phyloP scores from a whole-genome alignment of 768 basidiomycete species.

The Agaricus blazei region DNA sequence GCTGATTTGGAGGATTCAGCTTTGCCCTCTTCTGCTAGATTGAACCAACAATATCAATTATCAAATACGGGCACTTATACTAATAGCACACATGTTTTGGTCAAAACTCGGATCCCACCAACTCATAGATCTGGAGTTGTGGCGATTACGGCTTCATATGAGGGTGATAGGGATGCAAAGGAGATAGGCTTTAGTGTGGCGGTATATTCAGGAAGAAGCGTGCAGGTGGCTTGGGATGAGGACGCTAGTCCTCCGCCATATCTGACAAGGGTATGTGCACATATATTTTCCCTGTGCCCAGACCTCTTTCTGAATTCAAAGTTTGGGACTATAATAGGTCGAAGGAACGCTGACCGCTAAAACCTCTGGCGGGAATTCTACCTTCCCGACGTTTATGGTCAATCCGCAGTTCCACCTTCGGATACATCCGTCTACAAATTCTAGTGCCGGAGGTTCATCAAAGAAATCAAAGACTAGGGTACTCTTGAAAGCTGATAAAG shows the following conservation, averaged over 20 bases:
- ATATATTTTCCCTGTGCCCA: background rate
- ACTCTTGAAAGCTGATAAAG: slow-evolving; percentile 51
- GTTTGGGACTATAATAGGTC: slow-evolving; percentile 33
- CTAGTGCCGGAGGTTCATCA: slow-evolving; percentile 1
- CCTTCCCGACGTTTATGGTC: slow-evolving; percentile 74
- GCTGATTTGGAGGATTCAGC: slow-evolving; percentile 43
- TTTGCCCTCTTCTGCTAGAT: slow-evolving; percentile 1
- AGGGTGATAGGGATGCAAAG: slow-evolving; percentile 42
- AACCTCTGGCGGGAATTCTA: slow-evolving; percentile 82
- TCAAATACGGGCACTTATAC: slow-evolving; percentile 41
- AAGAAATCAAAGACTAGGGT: slow-evolving; percentile 35
- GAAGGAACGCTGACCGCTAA: slow-evolving; percentile 58
- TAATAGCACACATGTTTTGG: slow-evolving; percentile 47
- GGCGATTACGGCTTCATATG: slow-evolving; percentile 62
- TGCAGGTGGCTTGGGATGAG: slow-evolving; percentile 44
- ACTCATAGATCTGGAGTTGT: slow-evolving; percentile 35
- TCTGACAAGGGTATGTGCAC: slow-evolving; percentile 28
- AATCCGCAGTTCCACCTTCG: slow-evolving; percentile 86
- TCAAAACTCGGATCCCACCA: slow-evolving; percentile 30
- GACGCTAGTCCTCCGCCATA: slow-evolving; percentile 31
- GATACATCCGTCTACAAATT: slow-evolving; percentile 34
- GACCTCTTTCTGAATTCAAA: background rate
- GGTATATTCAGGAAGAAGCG: slow-evolving; percentile 41
- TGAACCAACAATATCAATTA: slow-evolving; percentile 1
- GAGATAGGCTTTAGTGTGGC: slow-evolving; percentile 68